phyloP scores from a whole-genome alignment of 2,329 filamentous ascomycete species.

The Colletotrichum abscissum region DNA sequence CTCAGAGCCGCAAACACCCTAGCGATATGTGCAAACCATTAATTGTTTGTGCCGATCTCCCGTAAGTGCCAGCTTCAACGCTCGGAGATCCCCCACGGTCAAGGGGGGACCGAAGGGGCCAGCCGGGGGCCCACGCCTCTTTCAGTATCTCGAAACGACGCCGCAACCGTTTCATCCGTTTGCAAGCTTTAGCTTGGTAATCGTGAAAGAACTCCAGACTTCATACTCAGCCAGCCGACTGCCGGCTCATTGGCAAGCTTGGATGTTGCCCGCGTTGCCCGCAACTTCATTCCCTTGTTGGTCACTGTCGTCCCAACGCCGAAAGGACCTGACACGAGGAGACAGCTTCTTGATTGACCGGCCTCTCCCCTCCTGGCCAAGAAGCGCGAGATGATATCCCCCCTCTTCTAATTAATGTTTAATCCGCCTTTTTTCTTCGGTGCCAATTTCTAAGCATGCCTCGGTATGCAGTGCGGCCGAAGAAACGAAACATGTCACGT shows the following conservation, averaged over 20 bases:
- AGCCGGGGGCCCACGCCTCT: background rate
- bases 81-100: constrained; percentile 14
- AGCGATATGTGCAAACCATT: background rate
- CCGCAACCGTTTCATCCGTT: constrained; percentile 27
- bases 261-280: background rate
- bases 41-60: constrained; percentile 15
- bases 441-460: constrained; percentile 21
- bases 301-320: constrained; percentile 4
- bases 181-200: background rate
- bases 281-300: background rate
- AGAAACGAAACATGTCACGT: constrained; percentile 34
- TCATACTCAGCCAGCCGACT: background rate
- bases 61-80: background rate
- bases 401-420: background rate
- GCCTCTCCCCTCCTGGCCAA: background rate
- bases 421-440: background rate
- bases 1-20: background rate
- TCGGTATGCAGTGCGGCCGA: constrained; percentile 30
- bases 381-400: background rate
- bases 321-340: background rate
- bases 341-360: background rate
- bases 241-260: background rate
- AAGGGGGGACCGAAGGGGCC: background rate
- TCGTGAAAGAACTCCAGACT: background rate
- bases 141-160: constrained; percentile 20